These are phyloP conservation scores for Liquidambar formosana DNA, from an alignment of 164 flowering plant species.

Conservation along the genomic window DNA sequence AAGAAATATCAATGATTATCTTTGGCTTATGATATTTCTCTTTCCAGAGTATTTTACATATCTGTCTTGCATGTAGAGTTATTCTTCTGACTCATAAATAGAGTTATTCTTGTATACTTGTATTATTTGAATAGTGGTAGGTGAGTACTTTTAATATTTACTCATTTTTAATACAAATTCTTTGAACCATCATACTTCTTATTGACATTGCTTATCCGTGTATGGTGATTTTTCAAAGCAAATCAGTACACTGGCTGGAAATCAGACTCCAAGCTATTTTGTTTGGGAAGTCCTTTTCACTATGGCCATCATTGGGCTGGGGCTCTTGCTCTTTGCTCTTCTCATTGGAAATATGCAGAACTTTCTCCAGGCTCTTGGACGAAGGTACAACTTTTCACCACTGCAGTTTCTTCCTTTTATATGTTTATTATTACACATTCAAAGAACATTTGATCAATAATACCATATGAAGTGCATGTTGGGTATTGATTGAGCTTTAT, in stretches of 20 bases:
- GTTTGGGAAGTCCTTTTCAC: slow-evolving; percentile 88
- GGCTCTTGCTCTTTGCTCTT: slow-evolving; percentile 84
- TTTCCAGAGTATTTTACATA: no score
- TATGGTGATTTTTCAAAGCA: slow-evolving; percentile 43
- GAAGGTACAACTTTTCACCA: slow-evolving; percentile 48
- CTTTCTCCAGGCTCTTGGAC: slow-evolving; percentile 84
- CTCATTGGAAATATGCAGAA: slow-evolving; percentile 96
- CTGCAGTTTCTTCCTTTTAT: background rate
- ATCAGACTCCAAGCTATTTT: slow-evolving; percentile 78
- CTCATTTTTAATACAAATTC: background rate
- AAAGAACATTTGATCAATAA: no score
- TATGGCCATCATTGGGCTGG: slow-evolving; percentile 78
- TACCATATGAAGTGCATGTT: no score
- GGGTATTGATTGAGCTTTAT: no score
- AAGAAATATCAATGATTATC: no score
- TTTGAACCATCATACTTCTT: background rate
- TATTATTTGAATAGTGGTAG: background rate
- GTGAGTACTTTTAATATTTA: background rate
- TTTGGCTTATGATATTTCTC: no score
- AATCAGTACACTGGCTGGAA: slow-evolving; percentile 91
- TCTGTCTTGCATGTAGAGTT: no score
- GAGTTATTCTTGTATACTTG: background rate
- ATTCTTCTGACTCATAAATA: background rate
- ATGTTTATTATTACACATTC: no score
- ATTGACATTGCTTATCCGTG: background rate